A percentile compares a stretch with the other conserved stretches of the same genome.
These are phyloP conservation scores for Pythium rhizo-oryzae DNA, from an alignment of 352 stramenopile species.

Conservation along the genomic window DNA sequence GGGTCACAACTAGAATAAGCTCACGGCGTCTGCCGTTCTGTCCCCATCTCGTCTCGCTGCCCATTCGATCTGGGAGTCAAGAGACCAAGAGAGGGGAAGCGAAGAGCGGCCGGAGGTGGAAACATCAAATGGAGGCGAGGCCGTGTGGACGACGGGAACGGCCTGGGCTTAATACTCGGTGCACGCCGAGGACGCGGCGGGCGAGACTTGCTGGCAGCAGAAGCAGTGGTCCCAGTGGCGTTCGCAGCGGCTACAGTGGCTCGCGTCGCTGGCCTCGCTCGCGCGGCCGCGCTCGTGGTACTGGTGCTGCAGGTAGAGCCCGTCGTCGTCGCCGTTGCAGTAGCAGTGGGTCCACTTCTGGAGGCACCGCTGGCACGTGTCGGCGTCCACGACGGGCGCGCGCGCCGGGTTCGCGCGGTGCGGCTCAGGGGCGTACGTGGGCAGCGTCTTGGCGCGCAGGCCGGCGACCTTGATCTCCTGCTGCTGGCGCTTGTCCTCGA, in stretches of 20 bases:
- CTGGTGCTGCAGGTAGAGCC: constrained; percentile 43
- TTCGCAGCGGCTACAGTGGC: constrained; percentile 69
- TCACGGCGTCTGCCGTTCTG: not conserved
- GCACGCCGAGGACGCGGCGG: constrained; percentile 63
- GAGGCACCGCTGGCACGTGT: constrained; percentile 77
- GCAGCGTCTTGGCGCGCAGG: constrained; percentile 53
- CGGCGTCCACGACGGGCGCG: constrained; percentile 54
- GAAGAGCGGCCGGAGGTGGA: not conserved
- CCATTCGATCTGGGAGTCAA: constrained; percentile 23
- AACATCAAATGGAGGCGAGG: not conserved
- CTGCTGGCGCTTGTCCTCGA: constrained; percentile 74
- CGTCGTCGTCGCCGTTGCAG: constrained; percentile 83
- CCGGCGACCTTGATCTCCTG: constrained; percentile 64
- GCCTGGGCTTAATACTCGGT: constrained; percentile 44
- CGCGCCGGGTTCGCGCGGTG: constrained; percentile 31
- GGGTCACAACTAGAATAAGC: not conserved
- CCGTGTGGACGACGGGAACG: too few species aligned
- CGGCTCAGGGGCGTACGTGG: constrained; percentile 38
- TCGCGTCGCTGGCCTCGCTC: constrained; percentile 62
- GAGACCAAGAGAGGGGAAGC: not conserved
- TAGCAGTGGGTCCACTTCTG: constrained; percentile 90
- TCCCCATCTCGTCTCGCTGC: not conserved
- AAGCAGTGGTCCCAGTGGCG: constrained; percentile 75
- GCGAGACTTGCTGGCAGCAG: constrained; percentile 75
- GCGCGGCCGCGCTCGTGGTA: constrained; percentile 28